phyloP scores from a whole-genome alignment of 805 yeast genomes.

The Yarrowia sp. region DNA sequence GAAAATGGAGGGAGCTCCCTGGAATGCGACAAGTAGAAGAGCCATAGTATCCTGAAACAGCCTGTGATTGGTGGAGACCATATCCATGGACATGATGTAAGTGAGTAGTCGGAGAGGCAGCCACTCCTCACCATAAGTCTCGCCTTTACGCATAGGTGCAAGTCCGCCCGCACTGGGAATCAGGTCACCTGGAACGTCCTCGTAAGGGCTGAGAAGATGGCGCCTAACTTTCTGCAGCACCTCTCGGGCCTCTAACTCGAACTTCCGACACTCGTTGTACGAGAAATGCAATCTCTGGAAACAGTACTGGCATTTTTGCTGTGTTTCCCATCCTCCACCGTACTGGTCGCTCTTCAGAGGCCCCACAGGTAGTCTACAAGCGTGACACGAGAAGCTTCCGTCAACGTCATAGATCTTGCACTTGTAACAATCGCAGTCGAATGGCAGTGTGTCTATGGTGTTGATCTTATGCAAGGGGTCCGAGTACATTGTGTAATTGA shows the following conservation, averaged over 20 bases:
- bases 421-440: conserved; percentile 20
- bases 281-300: conserved; percentile 17
- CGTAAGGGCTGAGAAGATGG: conserved; percentile 2
- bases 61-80: conserved; percentile 9
- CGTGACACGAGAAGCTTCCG: conserved; percentile 14
- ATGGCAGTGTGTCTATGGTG: not conserved
- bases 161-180: conserved; percentile 2
- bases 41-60: conserved; percentile 21
- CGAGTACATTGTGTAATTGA: conserved; percentile 17
- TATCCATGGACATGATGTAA: conserved; percentile 14
- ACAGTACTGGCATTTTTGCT: conserved; percentile 14
- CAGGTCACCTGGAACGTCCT: conserved; percentile 1
- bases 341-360: not conserved
- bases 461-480: conserved; percentile 18
- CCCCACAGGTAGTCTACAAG: conserved; percentile 10
- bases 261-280: not conserved
- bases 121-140: conserved; percentile 12
- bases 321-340: conserved; percentile 20
- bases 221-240: conserved; percentile 3
- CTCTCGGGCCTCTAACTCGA: not conserved
- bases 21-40: conserved; percentile 10
- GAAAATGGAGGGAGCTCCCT: conserved; percentile 5
- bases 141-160: not conserved
- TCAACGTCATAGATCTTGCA: conserved; percentile 8
- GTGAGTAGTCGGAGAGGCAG: conserved; percentile 4